Evolutionary conservation across 2,329 filamentous ascomycete species (phyloP), one percentile per base, ranked within the genome.

Genomic region (Claviceps africana): DNA sequence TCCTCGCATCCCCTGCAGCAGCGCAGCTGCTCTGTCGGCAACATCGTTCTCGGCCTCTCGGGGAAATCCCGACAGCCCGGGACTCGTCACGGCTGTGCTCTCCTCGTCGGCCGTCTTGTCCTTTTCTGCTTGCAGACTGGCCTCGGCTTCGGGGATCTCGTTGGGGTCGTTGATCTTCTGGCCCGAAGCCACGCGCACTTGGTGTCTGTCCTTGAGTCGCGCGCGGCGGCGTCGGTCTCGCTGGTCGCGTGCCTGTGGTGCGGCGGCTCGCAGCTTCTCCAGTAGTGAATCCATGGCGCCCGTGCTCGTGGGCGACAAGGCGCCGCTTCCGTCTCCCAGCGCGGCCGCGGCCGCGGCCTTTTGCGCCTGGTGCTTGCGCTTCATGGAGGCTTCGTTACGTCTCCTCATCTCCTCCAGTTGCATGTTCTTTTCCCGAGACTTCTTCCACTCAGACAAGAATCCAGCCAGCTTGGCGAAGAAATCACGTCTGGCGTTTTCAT

Each of bases 231-330:
- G 82, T 60, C 89, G 82, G 67, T 97, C 93, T 62, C 91, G 81
- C 67, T 94, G 86, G 66, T 96, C 90, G 65, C 87, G 78, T 30
- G 87, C 81, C 70, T 95, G 88, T 31, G 93, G 91, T 52, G 90
- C 91, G 1, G 93, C 93, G 52, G 89, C 90, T 53, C 93, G 85
- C 52, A 98, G 74, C 70, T 97, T 97, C 79, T 96, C 88, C 48
- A 98, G 79, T 25, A 98, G 73, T 42, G 86, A 88, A 70, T 98
- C 93, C 90, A 98, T 97, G 50, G 90, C 93, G 51, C 91, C 93
- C 7, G 88, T 88, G 52, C 81, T 84, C 33, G 78, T 77, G 25
- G 88, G 85, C 2, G 83, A 85, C 31, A 77, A 11, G 17, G n/a
- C n/a, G 7, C 44, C 73, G 6, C 82, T 82, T 39, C 61, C 69